Evolutionary conservation across 2,329 filamentous ascomycete genomes (phyloP).

Genomic region (Onygenales sp.): DNA sequence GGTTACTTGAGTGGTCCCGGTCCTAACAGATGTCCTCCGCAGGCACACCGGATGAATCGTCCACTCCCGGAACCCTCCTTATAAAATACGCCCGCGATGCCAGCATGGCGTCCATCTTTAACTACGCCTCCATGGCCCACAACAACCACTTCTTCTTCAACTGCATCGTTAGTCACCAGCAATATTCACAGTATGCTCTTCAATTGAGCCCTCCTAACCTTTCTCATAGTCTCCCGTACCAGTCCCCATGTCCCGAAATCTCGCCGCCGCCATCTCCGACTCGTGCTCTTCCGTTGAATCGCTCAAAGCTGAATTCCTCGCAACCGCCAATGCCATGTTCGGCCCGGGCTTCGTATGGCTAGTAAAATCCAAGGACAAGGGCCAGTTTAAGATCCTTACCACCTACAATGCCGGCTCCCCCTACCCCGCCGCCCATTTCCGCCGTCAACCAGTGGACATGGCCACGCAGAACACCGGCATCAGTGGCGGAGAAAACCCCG

Average conservation of each 20-base stretch:
- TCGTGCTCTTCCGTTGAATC: constrained; percentile 78
- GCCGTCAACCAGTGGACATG: constrained; percentile 49
- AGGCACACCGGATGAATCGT: constrained; percentile 58
- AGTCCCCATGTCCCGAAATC: constrained; percentile 44
- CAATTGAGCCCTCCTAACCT: constrained; percentile 49
- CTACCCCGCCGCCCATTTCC: constrained; percentile 74
- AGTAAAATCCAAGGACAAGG: constrained; percentile 48
- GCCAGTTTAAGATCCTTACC: constrained; percentile 57
- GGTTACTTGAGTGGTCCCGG: not conserved
- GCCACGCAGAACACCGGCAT: constrained; percentile 27
- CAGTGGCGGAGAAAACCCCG: constrained; percentile 11
- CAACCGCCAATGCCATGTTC: constrained; percentile 84
- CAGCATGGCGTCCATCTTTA: constrained; percentile 71
- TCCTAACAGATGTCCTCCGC: constrained; percentile 1
- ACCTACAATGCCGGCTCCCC: constrained; percentile 91
- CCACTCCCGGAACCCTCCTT: constrained; percentile 57
- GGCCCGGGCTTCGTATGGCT: constrained; percentile 97
- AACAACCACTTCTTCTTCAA: constrained; percentile 62
- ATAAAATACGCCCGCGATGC: constrained; percentile 72
- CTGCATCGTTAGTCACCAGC: constrained; percentile 28
- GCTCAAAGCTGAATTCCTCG: constrained; percentile 67
- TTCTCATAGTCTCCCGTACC: constrained; percentile 30
- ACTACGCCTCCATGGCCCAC: constrained; percentile 91
- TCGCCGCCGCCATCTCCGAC: constrained; percentile 52
- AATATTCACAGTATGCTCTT: constrained; percentile 52